Base-by-base conservation (phyloP, 176 grass and related monocot genomes). In the Cenchrus fungigraminus region DNA sequence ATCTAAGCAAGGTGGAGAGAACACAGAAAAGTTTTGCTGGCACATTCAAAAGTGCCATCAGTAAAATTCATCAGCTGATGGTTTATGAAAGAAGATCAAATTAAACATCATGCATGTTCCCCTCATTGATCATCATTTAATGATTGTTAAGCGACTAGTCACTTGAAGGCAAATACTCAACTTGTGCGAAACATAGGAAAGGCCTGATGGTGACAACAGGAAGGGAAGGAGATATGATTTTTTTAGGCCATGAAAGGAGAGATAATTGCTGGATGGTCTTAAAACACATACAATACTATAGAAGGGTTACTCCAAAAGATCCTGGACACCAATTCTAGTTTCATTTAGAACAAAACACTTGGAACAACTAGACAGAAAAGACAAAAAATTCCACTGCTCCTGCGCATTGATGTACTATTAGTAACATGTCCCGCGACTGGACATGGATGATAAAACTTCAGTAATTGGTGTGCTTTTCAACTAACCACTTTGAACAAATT, bases 1-100 rank as follows among this genome's bases (percentile, higher is more conserved):
- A 69, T 59, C 22, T 82, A 53, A 76, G 86, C 59, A 51, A 87
- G 45, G 16, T 9, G 47, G 55, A 53, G 47, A 62, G 14, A 56
- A 56, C n/a, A 65, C n/a, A 76, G 0, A 5, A 50, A 8, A 59
- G 14, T 75, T 74, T 73, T 56, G 47, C 47, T 51, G 12, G 32
- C 49, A 75, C 6, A 87, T 71, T 74, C 47, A 45, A 86, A 29
- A 73, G 20, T 46, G 63, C 52, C 28, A 15, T 60, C 9, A 25
- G 12, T 61, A 81, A 46, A 74, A 59, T 65, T 81, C 22, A 46
- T 11, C 17, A 13, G 1, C 58, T 49, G 19, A 60, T 13, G 61
- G 9, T 19, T 76, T 62, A 71, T 28, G 19, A 22, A 22, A 55
- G 10, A 65, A 56, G 12, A 80, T 37, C 40, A 76, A 68, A 45